A percentile compares a stretch with the other conserved stretches of the same genome.
Evolutionary conservation across 2,329 filamentous ascomycete genomes (phyloP).

Genomic region (Pestalotiopsis fici): DNA sequence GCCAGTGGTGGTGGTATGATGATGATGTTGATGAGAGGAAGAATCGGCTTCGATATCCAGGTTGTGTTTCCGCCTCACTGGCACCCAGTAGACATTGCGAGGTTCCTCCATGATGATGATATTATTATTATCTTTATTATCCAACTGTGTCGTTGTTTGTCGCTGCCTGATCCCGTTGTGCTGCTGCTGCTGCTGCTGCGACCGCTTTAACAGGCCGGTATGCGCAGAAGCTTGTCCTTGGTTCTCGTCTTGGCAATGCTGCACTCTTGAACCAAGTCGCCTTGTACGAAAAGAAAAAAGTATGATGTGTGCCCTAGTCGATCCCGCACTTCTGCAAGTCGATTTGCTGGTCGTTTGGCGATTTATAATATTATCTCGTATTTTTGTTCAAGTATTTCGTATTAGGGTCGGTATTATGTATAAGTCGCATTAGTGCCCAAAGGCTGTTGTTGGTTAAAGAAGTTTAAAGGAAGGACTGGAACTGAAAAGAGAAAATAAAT

Average conservation of each 20-base stretch:
- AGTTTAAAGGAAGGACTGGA: background rate
- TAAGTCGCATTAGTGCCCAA: background rate
- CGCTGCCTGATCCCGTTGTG: background rate
- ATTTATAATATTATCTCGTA: background rate
- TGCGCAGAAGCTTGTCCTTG: background rate
- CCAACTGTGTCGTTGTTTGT: background rate
- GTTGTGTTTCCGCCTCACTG: background rate
- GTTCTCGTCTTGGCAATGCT: background rate
- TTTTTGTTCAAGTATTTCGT: background rate
- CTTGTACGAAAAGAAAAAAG: background rate
- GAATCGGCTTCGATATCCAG: background rate
- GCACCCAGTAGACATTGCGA: conserved; percentile 2
- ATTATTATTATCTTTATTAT: too few species aligned
- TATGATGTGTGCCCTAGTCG: background rate
- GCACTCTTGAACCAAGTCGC: background rate
- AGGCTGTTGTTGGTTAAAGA: too few species aligned
- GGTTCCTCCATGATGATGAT: background rate
- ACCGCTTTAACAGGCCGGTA: background rate
- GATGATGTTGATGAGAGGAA: too few species aligned
- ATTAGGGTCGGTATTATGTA: background rate
- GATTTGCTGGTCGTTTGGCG: background rate
- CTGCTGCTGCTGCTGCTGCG: background rate
- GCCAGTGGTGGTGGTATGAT: too few species aligned
- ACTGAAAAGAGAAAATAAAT: background rate
- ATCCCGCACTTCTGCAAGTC: background rate